A percentile compares a stretch with the other conserved stretches of the same genome.
phyloP scores from a whole-genome alignment of 2,329 filamentous ascomycete genomes.

The Alternaria sp. region DNA sequence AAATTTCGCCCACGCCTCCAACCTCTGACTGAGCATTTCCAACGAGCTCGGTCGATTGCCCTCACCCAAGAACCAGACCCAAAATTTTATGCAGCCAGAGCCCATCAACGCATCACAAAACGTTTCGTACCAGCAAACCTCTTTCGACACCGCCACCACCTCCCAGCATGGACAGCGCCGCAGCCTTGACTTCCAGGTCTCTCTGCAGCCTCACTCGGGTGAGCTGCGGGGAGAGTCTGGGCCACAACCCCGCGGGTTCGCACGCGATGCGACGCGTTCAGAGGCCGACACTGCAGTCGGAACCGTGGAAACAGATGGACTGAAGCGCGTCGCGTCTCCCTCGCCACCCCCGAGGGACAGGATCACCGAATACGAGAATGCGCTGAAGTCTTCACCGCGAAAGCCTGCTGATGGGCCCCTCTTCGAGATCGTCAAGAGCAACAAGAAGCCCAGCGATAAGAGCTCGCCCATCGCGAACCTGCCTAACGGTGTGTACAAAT shows the following conservation, averaged over 20 bases:
- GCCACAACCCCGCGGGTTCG: conserved; percentile 20
- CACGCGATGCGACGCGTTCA: conserved; percentile 31
- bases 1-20: conserved; percentile 28
- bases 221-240: conserved; percentile 41
- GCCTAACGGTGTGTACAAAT: conserved; percentile 74
- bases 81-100: conserved; percentile 72
- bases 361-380: conserved; percentile 63
- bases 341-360: conserved; percentile 53
- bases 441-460: conserved; percentile 52
- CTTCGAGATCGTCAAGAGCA: conserved; percentile 61
- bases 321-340: conserved; percentile 30
- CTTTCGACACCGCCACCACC: conserved; percentile 45
- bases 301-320: conserved; percentile 30
- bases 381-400: conserved; percentile 47
- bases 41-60: conserved; percentile 63
- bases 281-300: conserved; percentile 15
- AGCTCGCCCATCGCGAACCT: conserved; percentile 64
- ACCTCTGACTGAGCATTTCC: conserved; percentile 45
- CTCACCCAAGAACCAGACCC: conserved; percentile 38
- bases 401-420: conserved; percentile 52
- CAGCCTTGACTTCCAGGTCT: conserved; percentile 54
- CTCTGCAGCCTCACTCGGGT: conserved; percentile 48
- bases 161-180: conserved; percentile 66
- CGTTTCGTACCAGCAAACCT: conserved; percentile 49
- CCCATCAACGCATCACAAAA: conserved; percentile 58